Percentiles rank a stretch among this genome's conserved stretches.
phyloP scores from a whole-genome alignment of 345 rosid genomes.

The Anacardium occidentale region DNA sequence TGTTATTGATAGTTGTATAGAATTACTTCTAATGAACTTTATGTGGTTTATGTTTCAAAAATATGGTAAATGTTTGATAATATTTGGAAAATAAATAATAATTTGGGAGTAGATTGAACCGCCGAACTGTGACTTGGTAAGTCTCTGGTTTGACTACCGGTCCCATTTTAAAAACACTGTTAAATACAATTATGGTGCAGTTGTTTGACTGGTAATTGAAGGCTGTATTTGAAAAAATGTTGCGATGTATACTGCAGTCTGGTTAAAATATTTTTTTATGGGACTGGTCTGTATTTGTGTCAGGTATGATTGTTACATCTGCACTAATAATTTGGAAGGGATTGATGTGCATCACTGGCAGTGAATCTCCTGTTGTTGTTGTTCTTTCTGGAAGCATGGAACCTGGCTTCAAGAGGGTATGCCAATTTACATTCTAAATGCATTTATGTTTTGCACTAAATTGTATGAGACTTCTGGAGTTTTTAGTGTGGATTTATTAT shows the following conservation, averaged over 20 bases:
- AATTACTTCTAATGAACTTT: no score
- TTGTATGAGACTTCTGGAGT: neutral
- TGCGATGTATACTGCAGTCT: neutral
- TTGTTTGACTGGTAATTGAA: neutral
- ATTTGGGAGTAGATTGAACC: no score
- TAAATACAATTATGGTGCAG: neutral
- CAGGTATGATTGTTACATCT: slow-evolving; percentile 96
- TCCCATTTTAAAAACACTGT: no score
- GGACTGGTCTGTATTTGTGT: slow-evolving; percentile 8
- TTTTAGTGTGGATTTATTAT: neutral
- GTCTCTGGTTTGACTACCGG: no score
- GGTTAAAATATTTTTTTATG: slow-evolving; percentile 10
- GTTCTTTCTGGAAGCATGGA: slow-evolving; percentile 99
- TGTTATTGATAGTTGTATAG: no score
- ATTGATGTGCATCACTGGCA: slow-evolving; percentile 94
- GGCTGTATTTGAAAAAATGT: neutral
- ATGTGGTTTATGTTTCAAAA: no score
- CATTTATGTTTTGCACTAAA: neutral
- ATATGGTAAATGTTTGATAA: no score
- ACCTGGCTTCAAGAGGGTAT: slow-evolving; percentile 96
- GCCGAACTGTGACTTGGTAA: no score
- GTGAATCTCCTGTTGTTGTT: slow-evolving; percentile 97
- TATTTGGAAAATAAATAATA: no score
- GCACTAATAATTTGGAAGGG: slow-evolving; percentile 96
- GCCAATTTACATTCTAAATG: slow-evolving; percentile 15